These are phyloP conservation scores for Pseudoneurospora amorphoporcata DNA, from an alignment of 495 filamentous ascomycete species.

Conservation along the genomic window DNA sequence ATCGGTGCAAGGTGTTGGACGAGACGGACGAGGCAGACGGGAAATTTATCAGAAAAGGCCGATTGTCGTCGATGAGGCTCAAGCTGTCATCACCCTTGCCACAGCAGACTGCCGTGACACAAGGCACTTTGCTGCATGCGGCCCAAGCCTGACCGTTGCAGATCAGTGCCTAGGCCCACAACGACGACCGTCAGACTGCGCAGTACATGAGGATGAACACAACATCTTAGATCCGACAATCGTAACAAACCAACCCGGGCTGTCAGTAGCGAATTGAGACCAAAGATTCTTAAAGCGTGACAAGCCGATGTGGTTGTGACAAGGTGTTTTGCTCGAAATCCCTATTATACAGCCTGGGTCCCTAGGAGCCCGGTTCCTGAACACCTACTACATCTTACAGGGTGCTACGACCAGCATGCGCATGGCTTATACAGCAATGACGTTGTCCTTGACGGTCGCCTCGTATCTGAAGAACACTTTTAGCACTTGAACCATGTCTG, in stretches of 20 bases:
- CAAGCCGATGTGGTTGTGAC: background rate
- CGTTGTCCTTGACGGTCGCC: constrained; percentile 42
- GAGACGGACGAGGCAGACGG: background rate
- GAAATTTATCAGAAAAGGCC: background rate
- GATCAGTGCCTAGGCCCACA: background rate
- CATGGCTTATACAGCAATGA: constrained; percentile 1
- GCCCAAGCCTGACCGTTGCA: background rate
- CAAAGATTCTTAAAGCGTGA: background rate
- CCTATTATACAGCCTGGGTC: background rate
- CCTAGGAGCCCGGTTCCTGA: background rate
- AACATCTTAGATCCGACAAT: background rate
- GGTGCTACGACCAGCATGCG: constrained; percentile 2
- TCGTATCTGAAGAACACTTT: constrained; percentile 43
- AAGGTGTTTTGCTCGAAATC: background rate
- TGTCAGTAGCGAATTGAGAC: background rate
- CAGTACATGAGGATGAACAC: background rate
- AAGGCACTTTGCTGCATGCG: background rate
- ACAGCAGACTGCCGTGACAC: background rate
- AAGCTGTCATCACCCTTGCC: background rate
- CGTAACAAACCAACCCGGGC: background rate
- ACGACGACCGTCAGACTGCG: background rate
- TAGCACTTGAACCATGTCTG: constrained; percentile 11
- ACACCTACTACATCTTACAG: background rate
- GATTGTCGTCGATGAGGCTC: background rate
- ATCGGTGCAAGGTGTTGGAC: background rate